Base-by-base conservation (phyloP, 2,329 filamentous ascomycete genomes). In the Didymella keratinophila region DNA sequence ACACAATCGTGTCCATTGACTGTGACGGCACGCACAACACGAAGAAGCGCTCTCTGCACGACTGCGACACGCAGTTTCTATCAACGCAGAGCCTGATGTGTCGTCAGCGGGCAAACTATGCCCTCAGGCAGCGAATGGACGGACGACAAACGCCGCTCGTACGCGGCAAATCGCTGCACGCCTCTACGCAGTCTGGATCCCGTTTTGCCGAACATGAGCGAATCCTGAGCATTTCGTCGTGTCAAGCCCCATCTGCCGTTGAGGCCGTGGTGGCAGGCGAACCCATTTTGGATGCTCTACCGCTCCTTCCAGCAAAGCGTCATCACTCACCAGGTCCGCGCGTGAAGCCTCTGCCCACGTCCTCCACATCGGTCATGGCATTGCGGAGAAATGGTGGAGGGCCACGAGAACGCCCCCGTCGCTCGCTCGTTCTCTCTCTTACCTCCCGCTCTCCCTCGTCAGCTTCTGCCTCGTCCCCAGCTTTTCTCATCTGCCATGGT, bases 321-420 rank as follows among this genome's bases (percentile, higher is more conserved):
- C 64, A 51, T 50, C 57, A 56, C 54, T 60, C 57, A 56, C 60
- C 44, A 52, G 47, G 56, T 48, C 57, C 46, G 60, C 63, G 53
- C 56, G 61, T 70, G 65, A 67, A 59, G 61, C 59, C 55, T 60
- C 53, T 53, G 58, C 60, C 53, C 41, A 61, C 55, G 54, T 56
- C 62, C 63, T 62, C 61, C 66, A 63, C 60, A 66, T 65, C 58
- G 59, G 64, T 66, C 67, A 69, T 67, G 65, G 61, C 61, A 64
- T 64, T 73, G 69, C 69, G 70, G 71, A 72, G 70, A 68, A 65
- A 68, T 61, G 62, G 63, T 62, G 63, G 63, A 63, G 64, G 49
- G 55, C 57, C 61, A 68, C 63, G 58, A 66, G 60, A 63, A 46
- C 51, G 49, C 59, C 62, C 59, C 41, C 50, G 45, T 53, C 60